phyloP scores from a whole-genome alignment of 73 alveolate genomes.

The Paramecium tetraurelia region DNA sequence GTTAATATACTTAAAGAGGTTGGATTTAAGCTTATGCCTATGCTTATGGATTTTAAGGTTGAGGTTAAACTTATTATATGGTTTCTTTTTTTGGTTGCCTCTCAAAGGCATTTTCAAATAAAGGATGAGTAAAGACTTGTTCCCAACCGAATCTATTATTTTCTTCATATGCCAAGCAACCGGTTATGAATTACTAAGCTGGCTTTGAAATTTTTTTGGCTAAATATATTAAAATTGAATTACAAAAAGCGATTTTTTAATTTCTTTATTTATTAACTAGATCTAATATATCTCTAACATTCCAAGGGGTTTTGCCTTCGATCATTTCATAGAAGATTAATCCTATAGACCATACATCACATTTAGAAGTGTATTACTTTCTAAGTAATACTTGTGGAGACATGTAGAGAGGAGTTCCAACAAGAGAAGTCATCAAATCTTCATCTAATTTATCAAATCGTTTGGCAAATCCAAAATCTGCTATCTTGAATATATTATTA shows the following conservation, averaged over 20 bases:
- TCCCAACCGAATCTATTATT: slow-evolving; percentile 34
- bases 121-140: slow-evolving; percentile 40
- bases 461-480: slow-evolving; percentile 68
- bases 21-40: not conserved
- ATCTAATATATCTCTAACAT: slow-evolving; percentile 51
- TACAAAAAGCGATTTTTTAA: slow-evolving; percentile 17
- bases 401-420: slow-evolving; percentile 65
- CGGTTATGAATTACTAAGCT: slow-evolving; percentile 12
- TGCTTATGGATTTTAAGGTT: not conserved
- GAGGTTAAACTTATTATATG: not conserved
- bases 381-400: slow-evolving; percentile 63
- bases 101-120: slow-evolving; percentile 44
- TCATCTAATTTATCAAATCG: slow-evolving; percentile 57
- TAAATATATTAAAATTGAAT: not conserved
- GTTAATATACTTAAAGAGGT: not conserved
- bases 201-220: slow-evolving; percentile 3
- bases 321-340: slow-evolving; percentile 57
- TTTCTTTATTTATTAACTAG: slow-evolving; percentile 56
- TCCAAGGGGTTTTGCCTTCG: slow-evolving; percentile 66
- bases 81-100: not conserved
- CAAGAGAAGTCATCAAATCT: slow-evolving; percentile 60
- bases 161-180: slow-evolving; percentile 45
- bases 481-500: slow-evolving; percentile 56
- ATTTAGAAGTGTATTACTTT: slow-evolving; percentile 48
- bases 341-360: slow-evolving; percentile 69